phyloP scores from a whole-genome alignment of 164 flowering plant genomes.

The Pachysandra terminalis region DNA sequence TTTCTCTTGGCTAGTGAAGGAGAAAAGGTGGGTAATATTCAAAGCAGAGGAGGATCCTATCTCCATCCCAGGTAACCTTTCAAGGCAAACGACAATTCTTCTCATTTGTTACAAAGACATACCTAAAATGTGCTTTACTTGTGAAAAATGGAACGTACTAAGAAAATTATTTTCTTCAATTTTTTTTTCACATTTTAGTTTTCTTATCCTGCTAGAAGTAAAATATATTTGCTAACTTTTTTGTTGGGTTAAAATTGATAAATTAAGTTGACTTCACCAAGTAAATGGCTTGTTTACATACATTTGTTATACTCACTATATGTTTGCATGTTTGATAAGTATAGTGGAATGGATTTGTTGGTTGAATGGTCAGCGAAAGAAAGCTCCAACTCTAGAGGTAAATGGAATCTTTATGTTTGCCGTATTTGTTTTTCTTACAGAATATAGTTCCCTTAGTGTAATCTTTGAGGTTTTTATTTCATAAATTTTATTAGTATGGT shows the following conservation, averaged over 20 bases:
- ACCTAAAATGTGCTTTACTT: background rate
- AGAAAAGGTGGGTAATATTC: conserved; percentile 87
- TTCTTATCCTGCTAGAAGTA: too few relatives aligned
- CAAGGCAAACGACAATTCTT: too few relatives aligned
- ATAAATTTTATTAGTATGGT: too few relatives aligned
- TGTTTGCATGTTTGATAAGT: conserved; percentile 14
- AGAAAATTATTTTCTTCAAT: background rate
- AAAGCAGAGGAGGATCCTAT: conserved; percentile 89
- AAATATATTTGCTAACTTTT: too few relatives aligned
- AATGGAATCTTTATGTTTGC: too few relatives aligned
- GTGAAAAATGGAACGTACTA: background rate
- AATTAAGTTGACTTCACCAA: background rate
- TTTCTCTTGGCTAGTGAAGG: conserved; percentile 57
- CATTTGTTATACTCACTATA: background rate
- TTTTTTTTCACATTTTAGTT: conserved; percentile 3
- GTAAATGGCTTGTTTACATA: background rate
- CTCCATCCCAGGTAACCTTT: conserved; percentile 65
- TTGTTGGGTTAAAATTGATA: too few relatives aligned
- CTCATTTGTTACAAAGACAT: too few relatives aligned
- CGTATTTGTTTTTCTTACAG: too few relatives aligned
- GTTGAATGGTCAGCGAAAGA: conserved; percentile 94
- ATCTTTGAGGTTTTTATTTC: too few relatives aligned
- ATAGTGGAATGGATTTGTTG: conserved; percentile 99
- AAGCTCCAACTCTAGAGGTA: conserved; percentile 90
- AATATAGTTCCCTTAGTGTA: background rate